Evolutionary conservation across 192 early-diverging fungal species (phyloP).

Genomic region (Gamsiella multidivaricata): DNA sequence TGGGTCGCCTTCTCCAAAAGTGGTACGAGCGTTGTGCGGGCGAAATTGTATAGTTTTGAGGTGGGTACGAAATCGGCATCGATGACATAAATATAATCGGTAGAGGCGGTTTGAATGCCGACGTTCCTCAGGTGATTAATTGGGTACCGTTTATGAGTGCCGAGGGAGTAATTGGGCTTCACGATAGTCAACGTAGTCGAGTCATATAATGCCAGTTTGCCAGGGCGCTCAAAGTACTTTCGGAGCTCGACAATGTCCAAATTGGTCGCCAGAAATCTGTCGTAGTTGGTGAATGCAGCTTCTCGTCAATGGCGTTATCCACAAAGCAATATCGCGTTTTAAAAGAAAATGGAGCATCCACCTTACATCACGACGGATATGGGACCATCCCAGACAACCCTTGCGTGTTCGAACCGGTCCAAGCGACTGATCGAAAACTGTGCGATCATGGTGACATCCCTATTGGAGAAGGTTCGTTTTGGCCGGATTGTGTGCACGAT

Average conservation of each 20-base stretch:
- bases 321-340: no score
- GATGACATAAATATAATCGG: conserved; percentile 62
- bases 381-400: conserved; percentile 60
- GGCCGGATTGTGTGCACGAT: conserved; percentile 35
- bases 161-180: conserved; percentile 57
- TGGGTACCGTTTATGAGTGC: conserved; percentile 56
- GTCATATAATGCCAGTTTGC: conserved; percentile 37
- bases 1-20: conserved; percentile 12
- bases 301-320: no score
- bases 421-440: conserved; percentile 67
- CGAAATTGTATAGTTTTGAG: conserved; percentile 45
- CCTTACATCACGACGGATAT: conserved; percentile 58
- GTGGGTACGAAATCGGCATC: conserved; percentile 67
- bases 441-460: conserved; percentile 57
- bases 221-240: conserved; percentile 46
- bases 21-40: conserved; percentile 24
- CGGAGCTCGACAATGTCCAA: conserved; percentile 53
- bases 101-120: conserved; percentile 49
- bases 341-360: not conserved
- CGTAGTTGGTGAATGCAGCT: not conserved
- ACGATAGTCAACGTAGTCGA: conserved; percentile 46
- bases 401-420: conserved; percentile 55
- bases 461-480: conserved; percentile 14
- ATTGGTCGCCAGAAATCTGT: conserved; percentile 58
- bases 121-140: conserved; percentile 65